These are phyloP conservation scores for Peterozyma xylosa DNA, from an alignment of 805 yeast genomes.

Conservation along the genomic window DNA sequence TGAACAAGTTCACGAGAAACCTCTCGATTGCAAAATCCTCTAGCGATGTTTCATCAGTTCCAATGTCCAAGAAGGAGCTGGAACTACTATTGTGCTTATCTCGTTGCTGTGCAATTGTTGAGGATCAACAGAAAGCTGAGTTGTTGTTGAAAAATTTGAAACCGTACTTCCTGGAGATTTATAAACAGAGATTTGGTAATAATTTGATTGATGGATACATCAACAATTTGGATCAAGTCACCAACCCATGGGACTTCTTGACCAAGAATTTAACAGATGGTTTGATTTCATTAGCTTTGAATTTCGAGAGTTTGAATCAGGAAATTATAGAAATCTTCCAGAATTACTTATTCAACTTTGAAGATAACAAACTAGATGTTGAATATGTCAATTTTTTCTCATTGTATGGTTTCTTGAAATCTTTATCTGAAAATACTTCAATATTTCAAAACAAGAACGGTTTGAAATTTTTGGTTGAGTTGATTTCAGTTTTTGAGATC, in stretches of 20 bases:
- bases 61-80: constrained; percentile 43
- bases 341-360: constrained; percentile 14
- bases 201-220: constrained; percentile 14
- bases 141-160: constrained; percentile 32
- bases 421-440: constrained; percentile 12
- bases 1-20: too few species aligned
- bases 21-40: too few species aligned
- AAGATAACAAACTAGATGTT: constrained; percentile 2
- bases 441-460: neutral
- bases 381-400: constrained; percentile 21
- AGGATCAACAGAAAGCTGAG: constrained; percentile 29
- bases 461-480: neutral
- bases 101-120: constrained; percentile 30
- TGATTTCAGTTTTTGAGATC: neutral
- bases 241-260: constrained; percentile 31
- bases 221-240: constrained; percentile 18
- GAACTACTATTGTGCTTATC: constrained; percentile 41
- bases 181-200: constrained; percentile 39
- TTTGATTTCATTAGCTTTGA: constrained; percentile 17
- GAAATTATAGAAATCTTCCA: constrained; percentile 15
- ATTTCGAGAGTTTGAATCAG: constrained; percentile 19
- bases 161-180: constrained; percentile 41
- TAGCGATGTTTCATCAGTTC: constrained; percentile 22
- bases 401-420: constrained; percentile 28
- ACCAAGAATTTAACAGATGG: constrained; percentile 25